Evolutionary conservation across 306 rosid genomes (phyloP), one percentile per base, ranked within the genome.

Genomic region (Quercus cerris): DNA sequence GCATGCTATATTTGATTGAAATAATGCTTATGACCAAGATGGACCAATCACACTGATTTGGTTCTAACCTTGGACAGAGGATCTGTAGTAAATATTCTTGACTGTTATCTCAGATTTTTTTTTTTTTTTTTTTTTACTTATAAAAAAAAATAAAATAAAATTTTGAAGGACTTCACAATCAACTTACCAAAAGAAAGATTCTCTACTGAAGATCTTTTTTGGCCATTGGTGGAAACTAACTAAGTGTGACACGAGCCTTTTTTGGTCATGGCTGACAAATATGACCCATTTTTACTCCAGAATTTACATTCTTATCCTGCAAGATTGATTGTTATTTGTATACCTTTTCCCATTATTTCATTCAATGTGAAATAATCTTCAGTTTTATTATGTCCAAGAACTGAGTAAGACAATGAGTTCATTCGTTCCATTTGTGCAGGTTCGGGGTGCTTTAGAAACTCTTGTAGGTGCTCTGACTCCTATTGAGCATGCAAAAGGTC

Each of bases 361-460:
- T 71, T 56, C 25, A n/a, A n/a, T 58, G 3, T 72, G 13, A n/a
- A 52, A 9, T 75, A 63, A 79, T 38, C 67, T 58, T 70, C 25
- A 72, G 27, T 74, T 78, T 30, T 74, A 73, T 55, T 28, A 72
- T 74, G 44, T 77, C 20, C 22, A 15, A 69, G 30, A 46, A 27
- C 22, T 8, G 49, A 38, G 55, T 46, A 31, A 11, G 33, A 51
- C 38, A 75, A 52, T 81, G 76, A 54, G 74, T 78, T 86, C 63
- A 27, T 64, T 69, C 46, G 30, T 68, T 75, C 75, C 23, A 58
- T 81, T 56, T 35, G 51, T 80, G 62, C 86, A 94, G 98, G 90
- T 94, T 77, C 97, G 97, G 79, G 98, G 98, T 80, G 90, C 97
- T 64, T 85, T 92, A 75, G 98, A 92, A 87, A 91, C 98, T 82